These are phyloP conservation scores for Butyriboletus regius DNA, from an alignment of 1,284 basidiomycete species.

Conservation along the genomic window DNA sequence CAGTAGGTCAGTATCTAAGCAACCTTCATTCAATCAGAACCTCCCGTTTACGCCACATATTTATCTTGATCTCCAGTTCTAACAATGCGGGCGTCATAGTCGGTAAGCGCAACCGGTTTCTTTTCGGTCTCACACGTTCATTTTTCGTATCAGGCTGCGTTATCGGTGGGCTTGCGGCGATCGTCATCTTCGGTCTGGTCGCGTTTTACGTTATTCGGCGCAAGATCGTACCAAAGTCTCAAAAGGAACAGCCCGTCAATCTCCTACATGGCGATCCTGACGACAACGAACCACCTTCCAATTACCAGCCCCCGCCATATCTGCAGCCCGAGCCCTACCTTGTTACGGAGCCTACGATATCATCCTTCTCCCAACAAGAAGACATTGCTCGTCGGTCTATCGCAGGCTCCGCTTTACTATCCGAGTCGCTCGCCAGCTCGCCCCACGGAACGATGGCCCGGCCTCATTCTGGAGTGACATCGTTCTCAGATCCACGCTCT, in stretches of 20 bases:
- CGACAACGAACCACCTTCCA: conserved; percentile 34
- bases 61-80: conserved; percentile 15
- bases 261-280: conserved; percentile 59
- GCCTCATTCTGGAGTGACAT: conserved; percentile 19
- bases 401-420: conserved; percentile 15
- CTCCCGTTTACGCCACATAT: neutral
- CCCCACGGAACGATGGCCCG: conserved; percentile 12
- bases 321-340: conserved; percentile 69
- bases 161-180: conserved; percentile 51
- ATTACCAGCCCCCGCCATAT: conserved; percentile 50
- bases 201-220: conserved; percentile 51
- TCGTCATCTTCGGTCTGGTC: conserved; percentile 41
- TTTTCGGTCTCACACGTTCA: conserved; percentile 3
- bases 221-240: conserved; percentile 33
- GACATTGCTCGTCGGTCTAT: conserved; percentile 18
- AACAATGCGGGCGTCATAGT: conserved; percentile 60
- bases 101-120: conserved; percentile 30
- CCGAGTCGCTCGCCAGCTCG: conserved; percentile 17
- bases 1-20: conserved; percentile 22
- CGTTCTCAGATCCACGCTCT: conserved; percentile 21
- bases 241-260: conserved; percentile 55
- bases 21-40: neutral
- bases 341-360: conserved; percentile 51
- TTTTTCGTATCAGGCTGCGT: conserved; percentile 44
- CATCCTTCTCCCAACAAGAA: conserved; percentile 28